phyloP scores from a whole-genome alignment of 257 asterid genomes.

The Catharanthus roseus region DNA sequence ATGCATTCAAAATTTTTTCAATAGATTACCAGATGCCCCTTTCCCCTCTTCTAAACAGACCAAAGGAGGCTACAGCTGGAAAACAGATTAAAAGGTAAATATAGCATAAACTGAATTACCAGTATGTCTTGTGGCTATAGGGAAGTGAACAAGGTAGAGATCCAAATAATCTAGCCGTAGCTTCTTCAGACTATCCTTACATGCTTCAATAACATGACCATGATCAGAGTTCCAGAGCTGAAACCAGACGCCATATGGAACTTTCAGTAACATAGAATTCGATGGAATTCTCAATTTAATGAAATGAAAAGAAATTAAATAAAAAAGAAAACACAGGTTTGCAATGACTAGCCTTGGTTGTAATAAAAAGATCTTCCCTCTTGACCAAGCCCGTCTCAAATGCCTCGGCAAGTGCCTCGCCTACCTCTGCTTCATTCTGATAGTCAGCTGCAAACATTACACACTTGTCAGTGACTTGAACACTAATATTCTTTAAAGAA shows the following conservation, averaged over 20 bases:
- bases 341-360: slow-evolving; percentile 45
- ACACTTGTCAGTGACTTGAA: slow-evolving; percentile 2
- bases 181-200: slow-evolving; percentile 59
- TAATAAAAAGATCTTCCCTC: slow-evolving; percentile 60
- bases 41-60: background rate
- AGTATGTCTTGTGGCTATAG: slow-evolving; percentile 63
- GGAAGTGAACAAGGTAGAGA: slow-evolving; percentile 61
- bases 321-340: background rate
- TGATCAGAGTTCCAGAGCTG: slow-evolving; percentile 78
- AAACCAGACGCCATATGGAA: background rate
- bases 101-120: slow-evolving; percentile 25
- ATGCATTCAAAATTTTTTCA: background rate
- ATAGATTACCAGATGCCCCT: background rate
- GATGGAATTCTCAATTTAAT: background rate
- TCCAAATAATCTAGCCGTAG: slow-evolving; percentile 52
- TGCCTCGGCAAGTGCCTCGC: slow-evolving; percentile 59
- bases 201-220: slow-evolving; percentile 62
- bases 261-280: background rate
- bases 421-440: slow-evolving; percentile 61
- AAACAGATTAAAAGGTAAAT: background rate
- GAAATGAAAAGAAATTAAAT: background rate
- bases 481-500: background rate
- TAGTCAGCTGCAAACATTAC: slow-evolving; percentile 48
- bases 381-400: slow-evolving; percentile 44
- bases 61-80: background rate